These are phyloP conservation scores for Gracilaria vermiculophylla DNA, from an alignment of 23 red algal species.

Conservation along the genomic window DNA sequence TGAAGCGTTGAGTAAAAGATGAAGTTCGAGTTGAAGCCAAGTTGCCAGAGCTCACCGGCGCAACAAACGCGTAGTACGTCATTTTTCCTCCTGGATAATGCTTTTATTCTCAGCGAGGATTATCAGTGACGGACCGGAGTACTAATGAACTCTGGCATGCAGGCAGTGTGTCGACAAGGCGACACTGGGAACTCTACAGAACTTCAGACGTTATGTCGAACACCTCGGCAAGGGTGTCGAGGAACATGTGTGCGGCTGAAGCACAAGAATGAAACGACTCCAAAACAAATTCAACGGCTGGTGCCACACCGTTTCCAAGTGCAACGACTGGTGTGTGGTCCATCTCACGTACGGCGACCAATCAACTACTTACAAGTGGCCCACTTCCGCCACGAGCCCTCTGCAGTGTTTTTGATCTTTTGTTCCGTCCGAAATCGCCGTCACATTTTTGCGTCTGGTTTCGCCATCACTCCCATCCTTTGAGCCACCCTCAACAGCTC, in stretches of 20 bases:
- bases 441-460: no score
- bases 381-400: no score
- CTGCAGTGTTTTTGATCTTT: no score
- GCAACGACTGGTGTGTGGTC: slow-evolving; percentile 2
- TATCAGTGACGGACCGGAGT: no score
- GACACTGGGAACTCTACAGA: no score
- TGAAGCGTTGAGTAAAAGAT: slow-evolving; percentile 11
- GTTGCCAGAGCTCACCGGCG: slow-evolving; percentile 11
- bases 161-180: no score
- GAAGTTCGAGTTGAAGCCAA: not conserved
- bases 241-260: not conserved
- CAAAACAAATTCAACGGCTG: not conserved
- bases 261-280: not conserved
- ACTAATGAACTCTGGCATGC: no score
- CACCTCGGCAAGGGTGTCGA: no score
- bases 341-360: not conserved
- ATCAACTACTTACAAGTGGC: slow-evolving; percentile 3
- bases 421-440: no score
- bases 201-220: no score
- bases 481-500: no score
- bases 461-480: no score
- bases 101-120: not conserved
- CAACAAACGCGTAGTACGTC: slow-evolving; percentile 24
- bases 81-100: not conserved
- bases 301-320: not conserved